phyloP scores from a whole-genome alignment of 2,329 filamentous ascomycete species.

The Fusarium redolens region DNA sequence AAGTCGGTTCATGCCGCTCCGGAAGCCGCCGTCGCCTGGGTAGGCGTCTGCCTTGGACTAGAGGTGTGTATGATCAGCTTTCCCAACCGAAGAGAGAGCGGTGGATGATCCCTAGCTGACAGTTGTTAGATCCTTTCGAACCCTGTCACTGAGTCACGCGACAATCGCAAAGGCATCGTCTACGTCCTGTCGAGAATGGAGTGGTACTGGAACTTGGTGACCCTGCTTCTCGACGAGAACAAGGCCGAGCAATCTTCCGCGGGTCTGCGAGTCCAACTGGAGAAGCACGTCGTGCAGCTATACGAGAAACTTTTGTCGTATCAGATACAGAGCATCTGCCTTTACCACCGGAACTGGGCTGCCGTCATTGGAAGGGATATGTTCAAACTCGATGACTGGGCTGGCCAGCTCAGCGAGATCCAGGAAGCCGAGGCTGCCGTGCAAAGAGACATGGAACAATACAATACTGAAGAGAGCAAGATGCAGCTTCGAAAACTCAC shows the following conservation, averaged over 20 bases:
- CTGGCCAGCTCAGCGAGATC: background rate
- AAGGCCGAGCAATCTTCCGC: slow-evolving; percentile 11
- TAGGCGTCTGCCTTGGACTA: slow-evolving; percentile 49
- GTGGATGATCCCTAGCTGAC: background rate
- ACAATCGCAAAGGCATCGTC: slow-evolving; percentile 49
- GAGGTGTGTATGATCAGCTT: slow-evolving; percentile 40
- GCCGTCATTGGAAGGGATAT: background rate
- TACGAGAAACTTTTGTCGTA: slow-evolving; percentile 5
- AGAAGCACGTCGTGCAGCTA: background rate
- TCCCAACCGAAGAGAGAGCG: background rate
- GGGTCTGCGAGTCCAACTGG: background rate
- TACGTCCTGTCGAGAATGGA: slow-evolving; percentile 53
- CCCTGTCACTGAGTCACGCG: background rate
- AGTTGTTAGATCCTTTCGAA: background rate
- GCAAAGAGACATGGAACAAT: background rate
- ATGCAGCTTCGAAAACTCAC: background rate
- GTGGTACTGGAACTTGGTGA: slow-evolving; percentile 51
- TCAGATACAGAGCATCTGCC: background rate
- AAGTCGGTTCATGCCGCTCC: slow-evolving; percentile 45
- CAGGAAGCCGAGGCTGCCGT: background rate
- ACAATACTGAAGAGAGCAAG: slow-evolving; percentile 4
- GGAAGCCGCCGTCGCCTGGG: slow-evolving; percentile 53
- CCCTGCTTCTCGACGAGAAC: slow-evolving; percentile 44
- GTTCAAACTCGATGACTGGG: background rate
- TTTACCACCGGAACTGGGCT: background rate